Evolutionary conservation across 2,329 filamentous ascomycete species (phyloP).

Genomic region (Penicillium olsonii): DNA sequence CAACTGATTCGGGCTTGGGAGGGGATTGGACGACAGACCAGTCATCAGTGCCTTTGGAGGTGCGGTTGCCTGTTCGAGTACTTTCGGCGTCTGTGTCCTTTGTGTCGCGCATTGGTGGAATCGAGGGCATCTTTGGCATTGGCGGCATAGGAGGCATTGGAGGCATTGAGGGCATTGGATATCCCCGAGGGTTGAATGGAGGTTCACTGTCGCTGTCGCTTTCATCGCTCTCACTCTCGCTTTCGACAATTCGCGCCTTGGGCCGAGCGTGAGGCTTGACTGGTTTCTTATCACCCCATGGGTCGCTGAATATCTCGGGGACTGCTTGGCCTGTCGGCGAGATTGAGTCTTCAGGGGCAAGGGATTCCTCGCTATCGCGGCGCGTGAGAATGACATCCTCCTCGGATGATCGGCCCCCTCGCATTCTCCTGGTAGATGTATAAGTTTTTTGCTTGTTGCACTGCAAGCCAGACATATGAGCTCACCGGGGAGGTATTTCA

Average conservation of each 20-base stretch:
- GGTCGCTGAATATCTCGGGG: conserved; percentile 16
- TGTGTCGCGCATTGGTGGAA: conserved; percentile 5
- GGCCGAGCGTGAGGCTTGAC: conserved; percentile 2
- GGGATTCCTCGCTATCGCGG: conserved; percentile 39
- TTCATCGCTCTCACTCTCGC: no score
- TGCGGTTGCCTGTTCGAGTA: not conserved
- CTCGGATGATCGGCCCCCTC: conserved; percentile 28
- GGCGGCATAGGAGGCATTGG: conserved; percentile 4
- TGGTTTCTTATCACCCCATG: conserved; percentile 15
- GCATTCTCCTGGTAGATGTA: conserved; percentile 4
- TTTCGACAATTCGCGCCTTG: not conserved
- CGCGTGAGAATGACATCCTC: conserved; percentile 36
- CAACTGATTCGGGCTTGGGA: conserved; percentile 12
- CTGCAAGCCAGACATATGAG: not conserved
- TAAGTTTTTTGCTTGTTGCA: not conserved
- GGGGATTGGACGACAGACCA: conserved; percentile 85
- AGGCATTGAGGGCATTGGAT: conserved; percentile 2
- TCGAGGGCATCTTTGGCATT: conserved; percentile 2
- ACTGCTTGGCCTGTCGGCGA: conserved; percentile 36
- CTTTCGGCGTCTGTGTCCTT: conserved; percentile 3
- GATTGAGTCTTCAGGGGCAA: conserved; percentile 28
- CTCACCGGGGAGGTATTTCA: conserved; percentile 56
- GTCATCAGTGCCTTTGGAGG: conserved; percentile 69
- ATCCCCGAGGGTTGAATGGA: not conserved
- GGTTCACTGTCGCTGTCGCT: conserved; percentile 7